These are phyloP conservation scores for Sphaerulina populicola DNA, from an alignment of 2,329 filamentous ascomycete species.

Conservation along the genomic window DNA sequence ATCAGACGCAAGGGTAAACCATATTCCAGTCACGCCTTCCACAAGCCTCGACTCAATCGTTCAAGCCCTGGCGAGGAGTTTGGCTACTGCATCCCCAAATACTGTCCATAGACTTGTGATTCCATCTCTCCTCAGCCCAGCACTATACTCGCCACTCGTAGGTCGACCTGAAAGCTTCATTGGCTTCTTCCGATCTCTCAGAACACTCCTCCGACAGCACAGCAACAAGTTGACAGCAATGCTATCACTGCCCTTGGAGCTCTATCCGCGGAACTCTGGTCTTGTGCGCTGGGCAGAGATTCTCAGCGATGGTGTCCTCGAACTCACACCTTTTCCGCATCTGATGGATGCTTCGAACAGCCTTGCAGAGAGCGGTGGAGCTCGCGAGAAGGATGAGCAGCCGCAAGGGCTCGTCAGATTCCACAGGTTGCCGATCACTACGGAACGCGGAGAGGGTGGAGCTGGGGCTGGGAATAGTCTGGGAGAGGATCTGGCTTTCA, in stretches of 20 bases:
- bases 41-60: conserved; percentile 59
- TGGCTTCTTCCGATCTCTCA: conserved; percentile 70
- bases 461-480: conserved; percentile 53
- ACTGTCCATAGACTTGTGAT: conserved; percentile 72
- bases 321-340: conserved; percentile 67
- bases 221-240: conserved; percentile 59
- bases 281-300: conserved; percentile 80
- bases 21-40: conserved; percentile 55
- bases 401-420: conserved; percentile 79
- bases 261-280: conserved; percentile 68
- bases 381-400: conserved; percentile 59
- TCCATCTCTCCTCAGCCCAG: conserved; percentile 80
- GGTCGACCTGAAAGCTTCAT: conserved; percentile 65
- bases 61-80: conserved; percentile 47
- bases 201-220: conserved; percentile 63
- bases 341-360: conserved; percentile 45
- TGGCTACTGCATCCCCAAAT: conserved; percentile 50
- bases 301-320: conserved; percentile 74
- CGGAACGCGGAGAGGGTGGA: conserved; percentile 79
- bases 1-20: conserved; percentile 36
- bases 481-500: conserved; percentile 84
- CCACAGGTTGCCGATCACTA: conserved; percentile 72
- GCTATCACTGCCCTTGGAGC: conserved; percentile 66
- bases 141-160: conserved; percentile 62
- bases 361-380: conserved; percentile 39